Conservation (phyloP, 371 early-diverging fungal genomes). For the Mucor ambiguus region DNA sequence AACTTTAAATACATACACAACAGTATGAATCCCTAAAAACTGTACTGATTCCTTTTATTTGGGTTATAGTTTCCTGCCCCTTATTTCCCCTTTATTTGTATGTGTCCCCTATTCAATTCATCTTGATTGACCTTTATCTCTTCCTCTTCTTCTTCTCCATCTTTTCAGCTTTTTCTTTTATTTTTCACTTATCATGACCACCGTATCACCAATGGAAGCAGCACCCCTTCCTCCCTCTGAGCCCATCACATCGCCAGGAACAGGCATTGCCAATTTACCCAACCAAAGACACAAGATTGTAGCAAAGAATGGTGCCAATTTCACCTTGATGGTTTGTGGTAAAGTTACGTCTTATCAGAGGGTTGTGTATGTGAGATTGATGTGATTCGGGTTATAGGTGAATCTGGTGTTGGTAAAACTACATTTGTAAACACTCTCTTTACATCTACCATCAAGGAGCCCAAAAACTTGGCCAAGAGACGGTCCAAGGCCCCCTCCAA, state of each 20-base stretch:
- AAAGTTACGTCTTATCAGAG: constrained; percentile 22
- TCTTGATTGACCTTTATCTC: background rate
- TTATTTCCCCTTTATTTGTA: constrained; percentile 4
- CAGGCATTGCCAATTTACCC: constrained; percentile 98
- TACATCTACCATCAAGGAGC: constrained; percentile 83
- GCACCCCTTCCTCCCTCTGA: constrained; percentile 43
- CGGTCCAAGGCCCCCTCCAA: constrained; percentile 82
- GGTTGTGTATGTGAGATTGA: background rate
- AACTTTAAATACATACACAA: background rate
- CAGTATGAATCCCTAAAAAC: background rate
- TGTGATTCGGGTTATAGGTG: constrained; percentile 24
- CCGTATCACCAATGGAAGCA: constrained; percentile 36
- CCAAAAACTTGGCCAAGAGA: constrained; percentile 82
- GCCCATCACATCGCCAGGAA: constrained; percentile 65
- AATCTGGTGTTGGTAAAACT: constrained; percentile 83
- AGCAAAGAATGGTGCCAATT: constrained; percentile 91
- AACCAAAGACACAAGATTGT: constrained; percentile 98
- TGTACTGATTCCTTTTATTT: background rate
- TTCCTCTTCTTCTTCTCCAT: constrained; percentile 10
- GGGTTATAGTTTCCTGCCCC: background rate
- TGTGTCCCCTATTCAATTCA: background rate
- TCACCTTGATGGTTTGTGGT: constrained; percentile 98
- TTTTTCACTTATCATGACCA: constrained; percentile 21
- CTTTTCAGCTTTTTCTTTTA: constrained; percentile 2
- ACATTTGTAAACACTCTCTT: constrained; percentile 92